Conservation (phyloP, 495 filamentous ascomycete species). For the Penicillium bialowiezense region DNA sequence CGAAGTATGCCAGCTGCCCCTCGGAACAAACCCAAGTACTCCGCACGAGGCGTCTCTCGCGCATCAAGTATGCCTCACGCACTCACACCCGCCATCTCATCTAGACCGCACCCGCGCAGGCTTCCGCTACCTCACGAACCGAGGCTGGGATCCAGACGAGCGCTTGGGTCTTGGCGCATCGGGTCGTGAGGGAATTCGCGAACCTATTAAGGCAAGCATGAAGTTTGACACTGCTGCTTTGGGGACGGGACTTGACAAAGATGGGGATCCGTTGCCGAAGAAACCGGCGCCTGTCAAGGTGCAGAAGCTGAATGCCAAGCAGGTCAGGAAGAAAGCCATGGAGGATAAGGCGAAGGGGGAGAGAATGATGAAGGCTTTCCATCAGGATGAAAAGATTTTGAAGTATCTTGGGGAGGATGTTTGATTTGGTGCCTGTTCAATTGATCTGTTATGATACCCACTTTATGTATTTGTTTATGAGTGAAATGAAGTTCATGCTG, state of each 20-base stretch:
- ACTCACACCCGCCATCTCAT: constrained; percentile 82
- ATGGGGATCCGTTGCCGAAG: constrained; percentile 19
- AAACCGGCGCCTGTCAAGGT: constrained; percentile 44
- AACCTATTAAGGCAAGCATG: constrained; percentile 67
- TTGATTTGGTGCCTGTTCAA: constrained; percentile 1
- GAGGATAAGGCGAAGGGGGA: constrained; percentile 63
- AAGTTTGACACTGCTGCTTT: constrained; percentile 77
- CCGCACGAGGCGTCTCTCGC: constrained; percentile 71
- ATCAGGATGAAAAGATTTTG: constrained; percentile 65
- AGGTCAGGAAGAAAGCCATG: constrained; percentile 56
- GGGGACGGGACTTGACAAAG: constrained; percentile 43
- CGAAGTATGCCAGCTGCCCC: constrained; percentile 58
- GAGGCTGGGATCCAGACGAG: constrained; percentile 88
- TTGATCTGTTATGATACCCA: too few relatives aligned
- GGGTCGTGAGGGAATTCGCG: constrained; percentile 67
- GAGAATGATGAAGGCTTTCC: constrained; percentile 63
- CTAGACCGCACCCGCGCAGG: constrained; percentile 77
- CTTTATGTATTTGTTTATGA: too few relatives aligned
- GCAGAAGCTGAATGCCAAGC: constrained; percentile 66
- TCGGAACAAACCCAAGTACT: constrained; percentile 19
- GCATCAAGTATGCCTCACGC: constrained; percentile 75
- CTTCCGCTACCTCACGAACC: constrained; percentile 66
- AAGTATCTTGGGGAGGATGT: constrained; percentile 59
- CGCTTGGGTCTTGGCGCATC: constrained; percentile 66
- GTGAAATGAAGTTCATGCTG: too few relatives aligned